Evolutionary conservation across 2,329 filamentous ascomycete genomes (phyloP), one percentile per base, ranked within the genome.

Genomic region (Lasiodiplodia gonubiensis): DNA sequence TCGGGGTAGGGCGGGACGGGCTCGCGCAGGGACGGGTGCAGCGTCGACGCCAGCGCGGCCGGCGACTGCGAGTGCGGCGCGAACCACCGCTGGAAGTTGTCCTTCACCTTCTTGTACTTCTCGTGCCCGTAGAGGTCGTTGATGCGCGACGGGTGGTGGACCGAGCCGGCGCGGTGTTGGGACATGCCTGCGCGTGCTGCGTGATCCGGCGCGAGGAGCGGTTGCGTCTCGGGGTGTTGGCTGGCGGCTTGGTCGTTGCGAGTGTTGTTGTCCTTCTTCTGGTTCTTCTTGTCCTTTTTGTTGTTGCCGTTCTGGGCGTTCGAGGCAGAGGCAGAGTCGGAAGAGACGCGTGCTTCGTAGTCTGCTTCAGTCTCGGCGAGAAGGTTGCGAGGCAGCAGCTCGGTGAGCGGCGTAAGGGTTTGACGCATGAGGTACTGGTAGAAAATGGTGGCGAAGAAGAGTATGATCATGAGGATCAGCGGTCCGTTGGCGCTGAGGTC

Each of bases 321-420:
- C 7, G 59, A 51, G 42, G 42, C 18, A 18, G 59, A 10, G 42
- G 57, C 27, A 4, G 57, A 51, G 2, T 10, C 46, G 42, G 59
- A 51, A 11, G 42, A 51, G 27, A 49, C 18, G 52, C 46, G 54
- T 11, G 74, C 70, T 5, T 64, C 57, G 33, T 68, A 68, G 35
- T 86, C 84, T 67, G 86, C 85, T 70, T 86, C 82, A 0, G 89
- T 79, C 64, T 89, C 86, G 4, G 1, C 53, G 0, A 68, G 53
- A 16, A 68, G 67, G 39, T 68, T 66, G 46, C 55, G 67, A 2
- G 68, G 68, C 7, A 70, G 63, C 11, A 61, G 61, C 23, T 69
- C 53, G 7, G 60, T 59, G 11, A 70, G 46, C 0, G 68, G 68
- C 27, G 67, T 66, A 21, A 70, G 55, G 8, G 67, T 63, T 12